Base-by-base conservation (phyloP, 495 filamentous ascomycete genomes). In the Annulohypoxylon moriforme region DNA sequence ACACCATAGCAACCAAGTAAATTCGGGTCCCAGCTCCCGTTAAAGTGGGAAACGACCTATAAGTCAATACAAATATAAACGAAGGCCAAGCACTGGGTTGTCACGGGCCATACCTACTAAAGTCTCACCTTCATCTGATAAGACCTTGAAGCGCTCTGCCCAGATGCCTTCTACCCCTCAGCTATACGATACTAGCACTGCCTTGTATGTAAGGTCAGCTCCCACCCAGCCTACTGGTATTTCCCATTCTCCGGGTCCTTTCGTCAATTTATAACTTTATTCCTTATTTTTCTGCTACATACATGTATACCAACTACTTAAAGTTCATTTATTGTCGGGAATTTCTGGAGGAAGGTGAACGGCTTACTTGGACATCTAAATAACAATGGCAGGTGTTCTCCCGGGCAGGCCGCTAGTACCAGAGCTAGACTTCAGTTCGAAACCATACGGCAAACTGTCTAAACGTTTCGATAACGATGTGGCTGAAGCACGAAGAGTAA, bases 81-180 rank as follows among this genome's bases (percentile, higher is more conserved):
- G 14, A 55, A 55, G 29, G 27, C 50, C 27, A 55, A 34, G 14
- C 29, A 22, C 50, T 34, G 29, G 50, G 50, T 55, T 55, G 50
- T 33, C 50, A 55, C 50, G 27, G 50, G 34, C 50, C 50, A 33
- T 53, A 53, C 14, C 6, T 53, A 31, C 11, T 53, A 33, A 53
- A 53, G 50, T 53, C 50, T 55, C 11, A 55, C 50, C 29, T 53
- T 25, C 24, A 13, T 53, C 25, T 31, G 49, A 53, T 53, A 31
- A 53, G 10, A 25, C 25, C n/a, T 40, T 40, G 36, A 40, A 40
- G 24, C 24, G 33, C 14, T 6, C 7, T 56, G 31, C n/a, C n/a
- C 31, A 56, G 50, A 25, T 55, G 25, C 29, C 6, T 55, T 8
- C 29, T 40, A 40, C 36, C 36, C 36, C 36, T 40, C 36, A 40